A percentile compares a stretch with the other conserved stretches of the same genome.
phyloP scores from a whole-genome alignment of 345 rosid genomes.

The Euclidium syriacum region DNA sequence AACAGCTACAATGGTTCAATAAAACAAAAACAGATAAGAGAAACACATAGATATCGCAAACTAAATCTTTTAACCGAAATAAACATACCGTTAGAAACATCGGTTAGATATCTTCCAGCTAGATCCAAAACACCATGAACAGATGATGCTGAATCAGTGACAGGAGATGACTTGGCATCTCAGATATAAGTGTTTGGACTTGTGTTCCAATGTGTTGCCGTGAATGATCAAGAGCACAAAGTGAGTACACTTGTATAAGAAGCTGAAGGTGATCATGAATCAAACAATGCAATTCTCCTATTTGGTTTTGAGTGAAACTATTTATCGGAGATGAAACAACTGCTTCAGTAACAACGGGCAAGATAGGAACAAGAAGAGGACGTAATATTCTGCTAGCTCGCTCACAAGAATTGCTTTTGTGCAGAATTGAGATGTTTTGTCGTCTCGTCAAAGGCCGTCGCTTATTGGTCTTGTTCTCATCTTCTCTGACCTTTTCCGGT shows the following conservation, averaged over 20 bases:
- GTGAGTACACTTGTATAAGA: conserved; percentile 80
- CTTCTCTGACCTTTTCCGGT: conserved; percentile 33
- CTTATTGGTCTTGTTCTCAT: conserved; percentile 29
- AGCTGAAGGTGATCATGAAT: conserved; percentile 86
- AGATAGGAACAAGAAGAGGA: conserved; percentile 65
- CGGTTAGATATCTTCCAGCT: conserved; percentile 55
- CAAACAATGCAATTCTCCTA: conserved; percentile 74
- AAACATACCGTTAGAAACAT: conserved; percentile 58
- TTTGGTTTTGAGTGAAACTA: conserved; percentile 63
- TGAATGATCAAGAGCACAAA: conserved; percentile 68
- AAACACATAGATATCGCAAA: conserved; percentile 13
- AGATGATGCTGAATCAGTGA: conserved; percentile 42
- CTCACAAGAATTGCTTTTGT: conserved; percentile 43
- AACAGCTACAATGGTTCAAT: conserved; percentile 47
- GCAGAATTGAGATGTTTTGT: conserved; percentile 41
- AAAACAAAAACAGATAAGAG: not conserved
- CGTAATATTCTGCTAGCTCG: conserved; percentile 68
- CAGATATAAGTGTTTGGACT: conserved; percentile 59
- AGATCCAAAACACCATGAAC: conserved; percentile 55
- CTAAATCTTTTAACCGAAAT: not conserved
- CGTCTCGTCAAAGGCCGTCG: conserved; percentile 70
- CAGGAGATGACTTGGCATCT: conserved; percentile 57
- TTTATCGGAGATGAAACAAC: conserved; percentile 33
- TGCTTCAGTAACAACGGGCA: conserved; percentile 40
- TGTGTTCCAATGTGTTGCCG: conserved; percentile 62